Evolutionary conservation across 805 yeast genomes (phyloP).

Genomic region (Zygosaccharomyces kombuchaensis): DNA sequence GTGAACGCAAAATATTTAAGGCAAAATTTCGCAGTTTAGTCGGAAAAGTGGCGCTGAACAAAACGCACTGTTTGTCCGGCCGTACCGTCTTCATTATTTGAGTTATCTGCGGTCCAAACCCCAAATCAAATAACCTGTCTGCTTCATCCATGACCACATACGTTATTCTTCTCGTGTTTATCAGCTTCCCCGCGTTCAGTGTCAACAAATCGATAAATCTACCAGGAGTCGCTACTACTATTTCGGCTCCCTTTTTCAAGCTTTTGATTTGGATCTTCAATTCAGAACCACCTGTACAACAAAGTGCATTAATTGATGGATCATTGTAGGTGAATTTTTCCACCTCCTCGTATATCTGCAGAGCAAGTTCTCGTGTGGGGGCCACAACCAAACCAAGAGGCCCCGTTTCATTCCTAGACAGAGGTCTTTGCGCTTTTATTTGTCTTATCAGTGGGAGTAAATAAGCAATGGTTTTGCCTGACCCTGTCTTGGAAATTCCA

Average conservation of each 20-base stretch:
- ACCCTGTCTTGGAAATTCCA: conserved; percentile 94
- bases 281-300: conserved; percentile 90
- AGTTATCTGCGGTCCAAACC: conserved; percentile 92
- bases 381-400: conserved; percentile 79
- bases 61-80: conserved; percentile 82
- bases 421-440: conserved; percentile 63
- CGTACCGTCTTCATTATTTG: conserved; percentile 72
- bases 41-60: conserved; percentile 94
- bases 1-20: conserved; percentile 52
- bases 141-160: conserved; percentile 94
- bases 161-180: conserved; percentile 61
- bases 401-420: conserved; percentile 49
- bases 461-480: conserved; percentile 92
- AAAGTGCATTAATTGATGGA: conserved; percentile 49
- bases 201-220: conserved; percentile 83
- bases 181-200: conserved; percentile 72
- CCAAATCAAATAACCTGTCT: conserved; percentile 93
- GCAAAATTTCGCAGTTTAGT: conserved; percentile 74
- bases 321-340: conserved; percentile 43
- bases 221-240: conserved; percentile 93
- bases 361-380: conserved; percentile 89
- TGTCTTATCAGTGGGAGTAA: conserved; percentile 81
- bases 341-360: conserved; percentile 73
- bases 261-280: conserved; percentile 78
- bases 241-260: conserved; percentile 69